These are phyloP conservation scores for Pyracantha coccinea DNA, from an alignment of 331 rosid species.

Conservation along the genomic window DNA sequence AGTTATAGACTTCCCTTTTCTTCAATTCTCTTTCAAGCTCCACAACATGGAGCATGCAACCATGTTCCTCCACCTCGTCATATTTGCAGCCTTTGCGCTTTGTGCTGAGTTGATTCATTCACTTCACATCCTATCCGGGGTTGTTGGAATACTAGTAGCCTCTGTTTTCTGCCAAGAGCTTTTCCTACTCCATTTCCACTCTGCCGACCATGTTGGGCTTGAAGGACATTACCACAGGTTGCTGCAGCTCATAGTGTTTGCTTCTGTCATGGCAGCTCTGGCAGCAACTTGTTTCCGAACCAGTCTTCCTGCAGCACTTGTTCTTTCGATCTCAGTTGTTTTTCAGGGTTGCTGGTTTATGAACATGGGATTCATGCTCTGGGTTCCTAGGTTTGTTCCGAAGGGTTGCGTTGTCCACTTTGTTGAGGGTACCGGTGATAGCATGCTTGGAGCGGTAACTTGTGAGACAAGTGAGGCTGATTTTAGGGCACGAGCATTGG, in stretches of 20 bases:
- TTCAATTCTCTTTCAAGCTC: slow-evolving; percentile 50
- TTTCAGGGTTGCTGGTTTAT: slow-evolving; percentile 94
- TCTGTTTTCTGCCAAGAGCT: slow-evolving; percentile 78
- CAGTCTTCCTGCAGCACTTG: slow-evolving; percentile 62
- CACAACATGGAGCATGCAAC: slow-evolving; percentile 84
- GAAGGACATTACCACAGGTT: slow-evolving; percentile 95
- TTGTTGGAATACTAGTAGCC: slow-evolving; percentile 55
- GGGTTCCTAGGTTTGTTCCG: slow-evolving; percentile 63
- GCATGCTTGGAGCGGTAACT: slow-evolving; percentile 53
- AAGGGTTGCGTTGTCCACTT: slow-evolving; percentile 46
- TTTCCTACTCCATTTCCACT: slow-evolving; percentile 83
- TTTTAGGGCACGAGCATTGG: slow-evolving; percentile 70
- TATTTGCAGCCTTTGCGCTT: slow-evolving; percentile 71
- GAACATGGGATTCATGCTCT: slow-evolving; percentile 76
- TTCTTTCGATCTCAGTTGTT: slow-evolving; percentile 62
- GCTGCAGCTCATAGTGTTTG: slow-evolving; percentile 67
- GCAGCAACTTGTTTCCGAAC: slow-evolving; percentile 54
- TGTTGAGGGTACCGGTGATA: slow-evolving; percentile 14
- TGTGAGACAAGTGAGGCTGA: slow-evolving; percentile 58
- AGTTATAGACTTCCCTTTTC: slow-evolving; percentile 54
- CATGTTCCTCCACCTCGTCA: slow-evolving; percentile 79
- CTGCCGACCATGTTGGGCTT: slow-evolving; percentile 85
- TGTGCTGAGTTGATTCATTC: slow-evolving; percentile 52
- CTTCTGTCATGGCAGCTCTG: slow-evolving; percentile 43
- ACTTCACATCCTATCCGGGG: slow-evolving; percentile 44